phyloP scores from a whole-genome alignment of 495 filamentous ascomycete species.

The Tirmania nivea region DNA sequence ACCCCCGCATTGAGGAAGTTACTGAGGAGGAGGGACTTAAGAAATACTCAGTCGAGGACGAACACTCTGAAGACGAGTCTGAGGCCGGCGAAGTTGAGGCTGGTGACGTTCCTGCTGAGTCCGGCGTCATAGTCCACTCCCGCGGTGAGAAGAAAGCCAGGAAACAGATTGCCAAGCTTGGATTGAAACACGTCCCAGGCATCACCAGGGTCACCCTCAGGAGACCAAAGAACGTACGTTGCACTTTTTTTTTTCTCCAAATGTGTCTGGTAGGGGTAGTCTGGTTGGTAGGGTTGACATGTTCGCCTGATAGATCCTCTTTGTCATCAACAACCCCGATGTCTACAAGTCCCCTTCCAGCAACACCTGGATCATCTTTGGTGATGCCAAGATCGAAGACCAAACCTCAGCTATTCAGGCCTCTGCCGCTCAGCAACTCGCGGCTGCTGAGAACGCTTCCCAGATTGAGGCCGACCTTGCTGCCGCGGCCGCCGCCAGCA shows the following conservation, averaged over 20 bases:
- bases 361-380: conserved; percentile 99
- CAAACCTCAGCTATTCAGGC: conserved; percentile 93
- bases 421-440: conserved; percentile 75
- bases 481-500: conserved; percentile 40
- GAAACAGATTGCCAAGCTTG: conserved; percentile 95
- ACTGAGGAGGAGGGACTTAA: conserved; percentile 68
- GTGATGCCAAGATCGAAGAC: conserved; percentile 99
- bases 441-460: conserved; percentile 36
- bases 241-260: background rate
- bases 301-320: conserved; percentile 49
- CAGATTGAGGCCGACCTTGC: conserved; percentile 28
- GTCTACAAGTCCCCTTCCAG: conserved; percentile 95
- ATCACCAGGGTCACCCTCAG: conserved; percentile 96
- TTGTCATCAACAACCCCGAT: conserved; percentile 97
- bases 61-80: conserved; percentile 50
- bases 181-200: conserved; percentile 83
- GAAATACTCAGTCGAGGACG: conserved; percentile 48
- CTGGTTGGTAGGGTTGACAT: background rate
- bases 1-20: conserved; percentile 92
- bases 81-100: conserved; percentile 41
- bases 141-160: conserved; percentile 99
- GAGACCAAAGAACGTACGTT: conserved; percentile 89
- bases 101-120: conserved; percentile 58
- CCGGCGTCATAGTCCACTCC: conserved; percentile 74
- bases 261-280: background rate